Evolutionary conservation across 2,329 filamentous ascomycete species (phyloP).

Genomic region (Epichloe baconii): DNA sequence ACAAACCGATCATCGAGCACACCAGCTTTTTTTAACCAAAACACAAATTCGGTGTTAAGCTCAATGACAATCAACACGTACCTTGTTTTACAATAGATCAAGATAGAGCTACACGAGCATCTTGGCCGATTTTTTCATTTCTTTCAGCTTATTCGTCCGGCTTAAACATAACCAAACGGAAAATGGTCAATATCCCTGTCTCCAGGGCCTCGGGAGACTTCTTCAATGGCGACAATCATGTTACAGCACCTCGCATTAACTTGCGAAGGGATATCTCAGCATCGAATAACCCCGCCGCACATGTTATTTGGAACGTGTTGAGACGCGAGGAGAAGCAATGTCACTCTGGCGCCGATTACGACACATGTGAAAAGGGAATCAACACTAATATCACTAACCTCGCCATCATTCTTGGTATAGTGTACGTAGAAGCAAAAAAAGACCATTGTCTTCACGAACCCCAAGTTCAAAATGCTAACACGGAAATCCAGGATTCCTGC

Average conservation of each 20-base stretch:
- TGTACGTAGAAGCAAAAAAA: conserved; percentile 38
- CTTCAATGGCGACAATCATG: conserved; percentile 9
- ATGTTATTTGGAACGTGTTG: conserved; percentile 7
- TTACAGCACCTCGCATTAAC: conserved; percentile 17
- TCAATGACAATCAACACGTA: conserved; percentile 12
- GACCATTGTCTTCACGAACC: no score
- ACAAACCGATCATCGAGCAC: not conserved
- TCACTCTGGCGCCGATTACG: conserved; percentile 10
- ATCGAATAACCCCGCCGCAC: not conserved
- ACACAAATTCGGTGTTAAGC: not conserved
- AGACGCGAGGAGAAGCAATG: conserved; percentile 3
- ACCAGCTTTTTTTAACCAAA: not conserved
- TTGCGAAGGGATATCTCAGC: conserved; percentile 8
- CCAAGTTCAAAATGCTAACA: not conserved
- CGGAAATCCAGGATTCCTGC: conserved; percentile 55
- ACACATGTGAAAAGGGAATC: conserved; percentile 47
- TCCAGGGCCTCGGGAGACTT: conserved; percentile 5
- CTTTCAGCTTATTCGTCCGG: not conserved
- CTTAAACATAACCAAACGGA: conserved; percentile 6
- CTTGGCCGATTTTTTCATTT: not conserved
- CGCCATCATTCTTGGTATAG: conserved; percentile 54
- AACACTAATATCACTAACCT: conserved; percentile 43
- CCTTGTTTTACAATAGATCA: conserved; percentile 3
- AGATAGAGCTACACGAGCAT: not conserved
- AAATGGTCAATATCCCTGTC: conserved; percentile 3